phyloP scores from a whole-genome alignment of 768 basidiomycete genomes.

The Lepiota venenata region DNA sequence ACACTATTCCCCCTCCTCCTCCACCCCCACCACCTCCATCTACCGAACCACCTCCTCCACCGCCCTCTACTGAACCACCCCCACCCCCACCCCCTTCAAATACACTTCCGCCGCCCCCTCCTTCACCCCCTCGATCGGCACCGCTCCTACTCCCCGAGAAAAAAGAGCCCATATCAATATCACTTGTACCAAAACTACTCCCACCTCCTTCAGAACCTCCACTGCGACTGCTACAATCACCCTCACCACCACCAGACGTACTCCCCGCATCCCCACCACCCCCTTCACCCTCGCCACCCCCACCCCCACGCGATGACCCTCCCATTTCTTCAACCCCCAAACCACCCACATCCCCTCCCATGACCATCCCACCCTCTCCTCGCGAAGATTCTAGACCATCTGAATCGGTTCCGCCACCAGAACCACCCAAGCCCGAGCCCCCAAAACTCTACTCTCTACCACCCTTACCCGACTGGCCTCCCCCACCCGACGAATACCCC shows the following conservation, averaged over 20 bases:
- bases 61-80: conserved; percentile 22
- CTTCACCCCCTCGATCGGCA: conserved; percentile 29
- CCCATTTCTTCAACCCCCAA: conserved; percentile 19
- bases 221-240: conserved; percentile 20
- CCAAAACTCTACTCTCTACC: conserved; percentile 26
- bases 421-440: conserved; percentile 11
- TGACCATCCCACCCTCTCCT: conserved; percentile 21
- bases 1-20: conserved; percentile 21
- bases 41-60: conserved; percentile 18
- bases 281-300: conserved; percentile 17
- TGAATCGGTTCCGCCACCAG: conserved; percentile 9
- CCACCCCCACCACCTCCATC: no score
- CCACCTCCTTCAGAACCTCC: conserved; percentile 17
- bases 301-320: conserved; percentile 18
- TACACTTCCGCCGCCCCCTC: conserved; percentile 24
- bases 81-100: conserved; percentile 28
- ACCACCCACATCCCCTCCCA: conserved; percentile 16
- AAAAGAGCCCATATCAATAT: conserved; percentile 27
- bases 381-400: conserved; percentile 9
- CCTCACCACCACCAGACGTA: conserved; percentile 8
- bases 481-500: conserved; percentile 44
- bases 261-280: conserved; percentile 2
- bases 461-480: conserved; percentile 55
- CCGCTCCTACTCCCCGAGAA: conserved; percentile 31
- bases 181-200: conserved; percentile 26